Evolutionary conservation across 2,329 filamentous ascomycete genomes (phyloP), one percentile per base, ranked within the genome.

Genomic region (Pseudocercospora crystallina): DNA sequence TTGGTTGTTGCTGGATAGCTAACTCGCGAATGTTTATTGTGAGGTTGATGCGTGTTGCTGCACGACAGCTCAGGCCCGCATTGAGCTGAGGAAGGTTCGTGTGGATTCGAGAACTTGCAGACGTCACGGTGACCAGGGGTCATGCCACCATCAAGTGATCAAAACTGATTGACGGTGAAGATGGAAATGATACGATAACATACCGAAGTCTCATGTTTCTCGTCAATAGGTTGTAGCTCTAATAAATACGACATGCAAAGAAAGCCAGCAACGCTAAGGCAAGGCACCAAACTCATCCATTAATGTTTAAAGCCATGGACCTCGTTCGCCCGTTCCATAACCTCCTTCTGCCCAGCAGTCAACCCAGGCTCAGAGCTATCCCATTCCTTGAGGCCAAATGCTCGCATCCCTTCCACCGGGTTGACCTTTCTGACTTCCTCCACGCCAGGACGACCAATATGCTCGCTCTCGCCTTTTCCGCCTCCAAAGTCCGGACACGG

Each of bases 391-490:
- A 84, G 60, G 0, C 82, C 82, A 73, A 84, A 80, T 0, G 78
- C 80, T 51, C 73, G 71, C 58, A 76, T 72, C 1, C 78, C 81
- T 5, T 80, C 77, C 0, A 67, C 64, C 7, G 67, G 71, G 51
- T 65, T 61, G 13, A 67, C 60, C 41, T 54, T 59, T 42, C 54
- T 56, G 13, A 78, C 67, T 37, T 76, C 69, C 30, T 69, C 67
- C 1, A 68, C 63, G 7, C 51, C 65, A 4, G 71, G 60, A 5
- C 76, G 63, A 1, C 75, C 76, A 7, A 73, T 59, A 59, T 79
- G 75, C 45, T 70, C 61, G 29, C 68, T 71, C 65, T 90, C 87
- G 5, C 88, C 88, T 43, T 79, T 73, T 0, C 87, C 87, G 1
- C 75, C 73, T 0, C 74, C 75, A 59, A 78, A 79, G 51, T 79